A percentile compares a stretch with the other conserved stretches of the same genome.
phyloP scores from a whole-genome alignment of 257 asterid genomes.

The Ballota nigra region DNA sequence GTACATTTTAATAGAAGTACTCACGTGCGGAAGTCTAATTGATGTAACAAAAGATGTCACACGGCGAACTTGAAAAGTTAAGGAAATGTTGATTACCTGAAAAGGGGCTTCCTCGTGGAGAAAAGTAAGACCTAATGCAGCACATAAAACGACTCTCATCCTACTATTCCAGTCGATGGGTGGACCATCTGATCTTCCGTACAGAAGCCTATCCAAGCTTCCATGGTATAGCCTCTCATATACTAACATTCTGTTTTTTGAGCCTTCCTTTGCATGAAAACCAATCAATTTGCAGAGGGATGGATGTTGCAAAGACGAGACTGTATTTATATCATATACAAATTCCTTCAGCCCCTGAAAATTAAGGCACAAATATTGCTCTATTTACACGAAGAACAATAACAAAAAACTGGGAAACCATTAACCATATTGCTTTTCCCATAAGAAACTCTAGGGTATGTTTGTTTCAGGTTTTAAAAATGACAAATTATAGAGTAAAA shows the following conservation, averaged over 20 bases:
- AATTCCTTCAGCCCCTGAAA: conserved; percentile 83
- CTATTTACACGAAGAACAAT: not conserved
- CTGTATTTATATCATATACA: conserved; percentile 62
- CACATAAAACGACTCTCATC: conserved; percentile 80
- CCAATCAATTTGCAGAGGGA: conserved; percentile 76
- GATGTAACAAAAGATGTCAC: too few relatives aligned
- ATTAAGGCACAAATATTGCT: conserved; percentile 2
- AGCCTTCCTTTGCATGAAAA: conserved; percentile 80
- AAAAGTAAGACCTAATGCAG: conserved; percentile 88
- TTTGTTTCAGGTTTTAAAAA: too few relatives aligned
- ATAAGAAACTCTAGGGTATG: too few relatives aligned
- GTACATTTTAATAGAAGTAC: too few relatives aligned
- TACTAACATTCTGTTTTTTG: conserved; percentile 76
- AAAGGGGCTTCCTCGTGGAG: conserved; percentile 96
- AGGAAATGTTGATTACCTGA: conserved; percentile 51
- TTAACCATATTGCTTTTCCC: not conserved
- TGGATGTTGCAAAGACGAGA: conserved; percentile 77
- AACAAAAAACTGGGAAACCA: not conserved
- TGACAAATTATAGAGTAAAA: too few relatives aligned
- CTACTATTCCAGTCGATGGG: conserved; percentile 92
- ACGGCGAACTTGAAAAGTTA: too few relatives aligned
- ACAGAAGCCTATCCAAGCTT: conserved; percentile 75
- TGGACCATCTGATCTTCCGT: conserved; percentile 86
- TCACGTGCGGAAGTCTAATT: too few relatives aligned
- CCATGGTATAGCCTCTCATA: conserved; percentile 85